These are phyloP conservation scores for Pseudotsuga menziesii DNA, from an alignment of 75 land plant genomes.

Conservation along the genomic window DNA sequence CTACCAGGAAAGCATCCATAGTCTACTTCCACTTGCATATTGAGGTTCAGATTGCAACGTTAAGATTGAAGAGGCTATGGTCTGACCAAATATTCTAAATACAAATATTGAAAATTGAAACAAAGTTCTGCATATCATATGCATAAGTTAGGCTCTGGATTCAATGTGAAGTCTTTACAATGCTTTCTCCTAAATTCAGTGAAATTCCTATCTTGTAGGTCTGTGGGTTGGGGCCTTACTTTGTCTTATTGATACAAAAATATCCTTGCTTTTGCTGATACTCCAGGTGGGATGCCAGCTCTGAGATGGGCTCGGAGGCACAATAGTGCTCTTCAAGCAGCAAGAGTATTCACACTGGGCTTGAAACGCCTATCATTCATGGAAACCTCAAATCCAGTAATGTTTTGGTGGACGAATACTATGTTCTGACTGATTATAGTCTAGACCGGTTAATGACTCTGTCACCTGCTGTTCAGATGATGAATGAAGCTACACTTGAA, in stretches of 20 bases:
- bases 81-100: not conserved
- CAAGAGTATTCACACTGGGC: slow-evolving; percentile 25
- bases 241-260: not conserved
- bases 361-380: slow-evolving; percentile 16
- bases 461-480: slow-evolving; percentile 10
- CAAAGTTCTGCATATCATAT: not conserved
- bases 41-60: not conserved
- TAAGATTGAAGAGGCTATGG: not conserved
- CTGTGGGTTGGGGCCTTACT: not conserved
- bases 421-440: slow-evolving; percentile 31
- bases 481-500: slow-evolving; percentile 20
- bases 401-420: slow-evolving; percentile 30
- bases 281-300: slow-evolving; percentile 10
- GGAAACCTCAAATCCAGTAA: slow-evolving; percentile 39
- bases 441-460: slow-evolving; percentile 21
- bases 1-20: not conserved
- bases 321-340: slow-evolving; percentile 31
- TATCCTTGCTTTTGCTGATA: slow-evolving; percentile 6
- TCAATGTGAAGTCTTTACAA: not conserved
- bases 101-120: not conserved
- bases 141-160: not conserved
- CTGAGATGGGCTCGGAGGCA: slow-evolving; percentile 29
- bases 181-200: not conserved
- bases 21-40: not conserved
- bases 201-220: not conserved